These are phyloP conservation scores for Arxiozyma telluris DNA, from an alignment of 1,139 yeast genomes.

Conservation along the genomic window DNA sequence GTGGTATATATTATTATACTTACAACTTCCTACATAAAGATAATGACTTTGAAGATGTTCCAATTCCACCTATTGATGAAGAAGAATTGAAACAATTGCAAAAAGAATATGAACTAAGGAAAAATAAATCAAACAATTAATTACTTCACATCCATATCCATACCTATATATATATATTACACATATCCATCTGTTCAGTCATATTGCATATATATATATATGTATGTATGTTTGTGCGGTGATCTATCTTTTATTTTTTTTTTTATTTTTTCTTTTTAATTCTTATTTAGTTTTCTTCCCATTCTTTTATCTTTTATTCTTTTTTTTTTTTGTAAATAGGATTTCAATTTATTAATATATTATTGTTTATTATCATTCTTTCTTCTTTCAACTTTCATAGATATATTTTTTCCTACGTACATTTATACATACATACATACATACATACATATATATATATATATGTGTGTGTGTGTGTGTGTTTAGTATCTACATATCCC, in stretches of 20 bases:
- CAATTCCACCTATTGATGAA: constrained; percentile 84
- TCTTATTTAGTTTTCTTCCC: neutral
- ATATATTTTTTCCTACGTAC: no score
- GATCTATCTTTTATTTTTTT: no score
- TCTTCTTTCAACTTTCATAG: no score
- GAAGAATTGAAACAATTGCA: constrained; percentile 63
- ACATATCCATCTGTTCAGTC: neutral
- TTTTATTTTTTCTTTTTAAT: no score
- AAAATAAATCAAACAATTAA: constrained; percentile 27
- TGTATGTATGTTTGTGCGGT: no score
- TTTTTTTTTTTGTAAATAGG: neutral
- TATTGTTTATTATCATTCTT: no score
- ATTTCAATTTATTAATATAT: no score
- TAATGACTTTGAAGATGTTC: constrained; percentile 74
- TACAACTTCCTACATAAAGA: constrained; percentile 64
- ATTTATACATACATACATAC: no score
- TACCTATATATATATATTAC: neutral
- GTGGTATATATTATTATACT: constrained; percentile 67
- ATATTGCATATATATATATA: neutral
- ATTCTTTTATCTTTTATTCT: no score
- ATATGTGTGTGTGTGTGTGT: no score
- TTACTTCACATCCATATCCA: neutral
- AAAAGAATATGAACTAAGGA: constrained; percentile 42
- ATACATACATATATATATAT: no score
- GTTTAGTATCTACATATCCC: no score